These are phyloP conservation scores for Ampelomyces quisqualis DNA, from an alignment of 2,329 filamentous ascomycete species.

Conservation along the genomic window DNA sequence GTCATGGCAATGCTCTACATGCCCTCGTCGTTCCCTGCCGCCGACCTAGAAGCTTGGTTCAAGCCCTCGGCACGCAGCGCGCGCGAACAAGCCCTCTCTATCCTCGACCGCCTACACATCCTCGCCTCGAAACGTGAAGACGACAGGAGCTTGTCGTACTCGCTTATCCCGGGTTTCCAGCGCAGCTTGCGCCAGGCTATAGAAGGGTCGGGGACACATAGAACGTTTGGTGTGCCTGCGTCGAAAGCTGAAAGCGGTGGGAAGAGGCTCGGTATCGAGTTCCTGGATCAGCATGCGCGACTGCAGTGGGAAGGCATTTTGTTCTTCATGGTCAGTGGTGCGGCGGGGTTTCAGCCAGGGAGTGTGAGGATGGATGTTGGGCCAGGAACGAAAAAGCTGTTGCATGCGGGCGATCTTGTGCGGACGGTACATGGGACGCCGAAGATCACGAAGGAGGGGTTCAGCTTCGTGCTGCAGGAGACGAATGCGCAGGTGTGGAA, in stretches of 20 bases:
- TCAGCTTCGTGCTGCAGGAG: slow-evolving; percentile 91
- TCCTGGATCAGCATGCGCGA: slow-evolving; percentile 81
- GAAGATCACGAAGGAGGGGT: slow-evolving; percentile 87
- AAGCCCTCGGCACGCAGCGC: slow-evolving; percentile 69
- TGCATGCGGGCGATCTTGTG: slow-evolving; percentile 79
- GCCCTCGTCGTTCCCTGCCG: slow-evolving; percentile 73
- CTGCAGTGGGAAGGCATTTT: slow-evolving; percentile 94
- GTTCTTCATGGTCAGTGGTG: slow-evolving; percentile 87
- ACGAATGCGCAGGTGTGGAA: slow-evolving; percentile 98
- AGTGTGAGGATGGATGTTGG: slow-evolving; percentile 45
- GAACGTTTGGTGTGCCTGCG: slow-evolving; percentile 88
- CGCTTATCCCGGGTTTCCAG: slow-evolving; percentile 78
- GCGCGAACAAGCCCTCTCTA: slow-evolving; percentile 79
- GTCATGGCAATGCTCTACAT: slow-evolving; percentile 96
- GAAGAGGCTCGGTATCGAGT: slow-evolving; percentile 66
- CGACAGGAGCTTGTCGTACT: slow-evolving; percentile 68
- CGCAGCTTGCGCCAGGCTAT: slow-evolving; percentile 81
- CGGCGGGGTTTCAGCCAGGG: slow-evolving; percentile 54
- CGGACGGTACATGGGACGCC: slow-evolving; percentile 59
- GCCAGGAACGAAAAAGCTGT: slow-evolving; percentile 74
- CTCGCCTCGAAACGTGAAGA: slow-evolving; percentile 58
- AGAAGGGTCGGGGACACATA: slow-evolving; percentile 79
- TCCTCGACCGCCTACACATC: slow-evolving; percentile 84
- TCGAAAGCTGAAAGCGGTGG: slow-evolving; percentile 60
- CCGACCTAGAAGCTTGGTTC: slow-evolving; percentile 84